These are phyloP conservation scores for Cladobotryum mycophilum DNA, from an alignment of 2,329 filamentous ascomycete species.

Conservation along the genomic window DNA sequence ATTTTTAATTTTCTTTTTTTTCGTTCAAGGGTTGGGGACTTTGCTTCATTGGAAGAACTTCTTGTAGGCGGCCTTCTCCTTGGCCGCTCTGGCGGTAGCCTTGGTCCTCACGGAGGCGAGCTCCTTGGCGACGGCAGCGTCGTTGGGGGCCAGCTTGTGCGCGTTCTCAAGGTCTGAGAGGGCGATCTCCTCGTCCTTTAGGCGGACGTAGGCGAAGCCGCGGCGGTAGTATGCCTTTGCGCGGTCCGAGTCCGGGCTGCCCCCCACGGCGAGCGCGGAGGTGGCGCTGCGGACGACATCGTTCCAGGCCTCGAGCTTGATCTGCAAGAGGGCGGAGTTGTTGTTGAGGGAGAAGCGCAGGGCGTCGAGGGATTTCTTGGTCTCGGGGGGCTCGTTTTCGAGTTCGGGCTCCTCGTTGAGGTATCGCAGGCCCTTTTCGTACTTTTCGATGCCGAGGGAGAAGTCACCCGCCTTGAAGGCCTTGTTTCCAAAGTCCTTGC, in stretches of 20 bases:
- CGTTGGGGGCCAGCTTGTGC: constrained; percentile 64
- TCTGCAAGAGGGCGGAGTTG: constrained; percentile 79
- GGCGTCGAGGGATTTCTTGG: constrained; percentile 59
- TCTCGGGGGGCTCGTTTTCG: constrained; percentile 64
- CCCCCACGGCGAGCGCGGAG: constrained; percentile 62
- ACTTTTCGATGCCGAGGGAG: constrained; percentile 73
- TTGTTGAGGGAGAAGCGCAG: constrained; percentile 82
- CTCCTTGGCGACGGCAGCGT: constrained; percentile 70
- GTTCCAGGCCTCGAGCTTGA: constrained; percentile 68
- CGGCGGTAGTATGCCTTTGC: constrained; percentile 87
- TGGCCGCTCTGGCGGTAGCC: constrained; percentile 65
- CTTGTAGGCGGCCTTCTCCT: constrained; percentile 87
- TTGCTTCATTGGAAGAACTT: constrained; percentile 67
- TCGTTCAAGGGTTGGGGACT: neutral
- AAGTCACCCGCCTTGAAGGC: constrained; percentile 80
- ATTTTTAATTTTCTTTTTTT: neutral
- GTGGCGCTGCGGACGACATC: constrained; percentile 66
- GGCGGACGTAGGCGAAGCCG: constrained; percentile 64
- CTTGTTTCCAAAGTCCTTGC: constrained; percentile 89
- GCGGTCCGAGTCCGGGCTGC: constrained; percentile 66
- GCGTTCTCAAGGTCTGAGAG: constrained; percentile 71
- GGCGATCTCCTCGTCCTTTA: constrained; percentile 81
- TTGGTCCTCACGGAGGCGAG: constrained; percentile 71
- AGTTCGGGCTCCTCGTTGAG: constrained; percentile 75
- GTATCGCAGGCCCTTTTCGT: constrained; percentile 88